Evolutionary conservation across 2,329 filamentous ascomycete genomes (phyloP).

Genomic region (Botrytis aclada): DNA sequence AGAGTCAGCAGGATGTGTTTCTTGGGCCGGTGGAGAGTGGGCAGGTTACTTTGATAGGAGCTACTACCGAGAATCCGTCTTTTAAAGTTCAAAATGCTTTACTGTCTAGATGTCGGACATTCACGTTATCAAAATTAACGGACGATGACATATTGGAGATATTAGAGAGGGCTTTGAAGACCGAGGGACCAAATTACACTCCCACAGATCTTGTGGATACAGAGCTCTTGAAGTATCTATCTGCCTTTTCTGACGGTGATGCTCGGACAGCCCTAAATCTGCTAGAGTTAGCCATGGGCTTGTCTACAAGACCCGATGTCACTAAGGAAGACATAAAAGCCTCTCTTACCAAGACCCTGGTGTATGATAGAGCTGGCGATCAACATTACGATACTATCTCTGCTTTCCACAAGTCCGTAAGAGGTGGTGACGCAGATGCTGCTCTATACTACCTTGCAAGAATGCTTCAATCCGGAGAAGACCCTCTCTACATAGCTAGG

Average conservation of each 20-base stretch:
- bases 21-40: slow-evolving; percentile 88
- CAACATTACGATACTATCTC: slow-evolving; percentile 98
- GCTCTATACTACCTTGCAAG: slow-evolving; percentile 91
- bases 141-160: slow-evolving; percentile 71
- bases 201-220: slow-evolving; percentile 64
- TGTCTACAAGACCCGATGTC: slow-evolving; percentile 61
- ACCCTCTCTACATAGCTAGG: slow-evolving; percentile 86
- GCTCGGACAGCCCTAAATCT: slow-evolving; percentile 90
- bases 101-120: slow-evolving; percentile 84
- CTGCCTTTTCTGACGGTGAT: slow-evolving; percentile 86
- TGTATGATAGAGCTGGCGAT: slow-evolving; percentile 92
- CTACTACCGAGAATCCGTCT: slow-evolving; percentile 94
- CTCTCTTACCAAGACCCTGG: slow-evolving; percentile 82
- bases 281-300: slow-evolving; percentile 80
- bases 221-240: slow-evolving; percentile 75
- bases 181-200: slow-evolving; percentile 48
- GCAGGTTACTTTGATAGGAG: slow-evolving; percentile 86
- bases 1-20: slow-evolving; percentile 92
- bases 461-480: slow-evolving; percentile 94
- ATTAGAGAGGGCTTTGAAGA: slow-evolving; percentile 67
- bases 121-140: slow-evolving; percentile 75
- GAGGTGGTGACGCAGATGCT: slow-evolving; percentile 82
- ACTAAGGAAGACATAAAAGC: slow-evolving; percentile 77
- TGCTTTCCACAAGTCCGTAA: slow-evolving; percentile 93
- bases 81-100: slow-evolving; percentile 90